Percentiles rank a stretch among this genome's conserved stretches.
These are phyloP conservation scores for Aegilops bicornis DNA, from an alignment of 176 grass and related monocot genomes.

Conservation along the genomic window DNA sequence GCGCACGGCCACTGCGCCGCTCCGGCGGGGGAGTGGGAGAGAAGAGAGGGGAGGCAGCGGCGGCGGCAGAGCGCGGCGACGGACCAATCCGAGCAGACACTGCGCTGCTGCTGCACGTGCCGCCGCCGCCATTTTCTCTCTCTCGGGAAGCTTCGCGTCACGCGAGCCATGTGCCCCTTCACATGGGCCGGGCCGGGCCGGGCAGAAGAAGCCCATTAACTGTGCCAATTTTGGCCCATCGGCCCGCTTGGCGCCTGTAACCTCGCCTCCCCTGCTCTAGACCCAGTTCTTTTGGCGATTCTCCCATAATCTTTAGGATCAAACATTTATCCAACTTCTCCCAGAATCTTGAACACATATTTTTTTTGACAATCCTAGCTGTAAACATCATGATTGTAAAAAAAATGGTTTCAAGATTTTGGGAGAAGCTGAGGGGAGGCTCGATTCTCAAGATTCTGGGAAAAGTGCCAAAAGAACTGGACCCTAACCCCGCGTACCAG, in stretches of 20 bases:
- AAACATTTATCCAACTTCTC: too few relatives aligned
- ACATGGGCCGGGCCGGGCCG: not conserved
- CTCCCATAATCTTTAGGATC: too few relatives aligned
- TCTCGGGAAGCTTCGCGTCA: not conserved
- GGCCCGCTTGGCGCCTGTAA: not conserved
- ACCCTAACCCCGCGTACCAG: too few relatives aligned
- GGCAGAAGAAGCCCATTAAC: not conserved
- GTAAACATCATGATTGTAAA: too few relatives aligned
- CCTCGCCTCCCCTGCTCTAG: not conserved
- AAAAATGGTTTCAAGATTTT: too few relatives aligned
- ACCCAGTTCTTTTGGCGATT: too few relatives aligned
- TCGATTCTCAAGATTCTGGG: too few relatives aligned
- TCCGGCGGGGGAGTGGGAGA: not conserved
- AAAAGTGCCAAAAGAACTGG: too few relatives aligned
- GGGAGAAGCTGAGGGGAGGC: too few relatives aligned
- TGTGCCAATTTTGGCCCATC: rapidly evolving
- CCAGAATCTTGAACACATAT: too few relatives aligned
- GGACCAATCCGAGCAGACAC: constrained; percentile 8
- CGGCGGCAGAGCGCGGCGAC: not conserved
- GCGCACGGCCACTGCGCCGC: not conserved
- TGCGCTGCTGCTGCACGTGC: not conserved
- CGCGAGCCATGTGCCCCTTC: not conserved
- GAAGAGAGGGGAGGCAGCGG: not conserved
- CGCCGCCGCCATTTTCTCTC: constrained; percentile 11
- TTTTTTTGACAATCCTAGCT: too few relatives aligned